These are phyloP conservation scores for Ophiostoma ips DNA, from an alignment of 2,329 filamentous ascomycete genomes.

Conservation along the genomic window DNA sequence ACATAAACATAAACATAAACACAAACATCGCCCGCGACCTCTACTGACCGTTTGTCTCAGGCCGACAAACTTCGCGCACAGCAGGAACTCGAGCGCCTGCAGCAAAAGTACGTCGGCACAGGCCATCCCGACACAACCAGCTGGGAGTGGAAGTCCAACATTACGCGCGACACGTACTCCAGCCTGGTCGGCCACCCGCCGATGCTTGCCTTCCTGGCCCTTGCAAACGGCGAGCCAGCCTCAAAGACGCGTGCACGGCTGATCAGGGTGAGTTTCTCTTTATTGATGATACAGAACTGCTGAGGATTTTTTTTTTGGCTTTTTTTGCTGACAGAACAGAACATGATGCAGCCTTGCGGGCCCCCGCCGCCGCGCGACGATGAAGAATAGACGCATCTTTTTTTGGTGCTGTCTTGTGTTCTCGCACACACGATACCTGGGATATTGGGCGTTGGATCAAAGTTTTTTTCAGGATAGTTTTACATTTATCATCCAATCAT, in stretches of 20 bases:
- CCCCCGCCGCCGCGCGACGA: constrained; percentile 44
- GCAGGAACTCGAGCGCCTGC: constrained; percentile 92
- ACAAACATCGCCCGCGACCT: not conserved
- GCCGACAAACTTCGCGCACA: constrained; percentile 96
- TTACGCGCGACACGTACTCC: constrained; percentile 82
- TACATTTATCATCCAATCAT: not conserved
- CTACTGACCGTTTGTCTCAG: constrained; percentile 26
- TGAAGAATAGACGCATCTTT: constrained; percentile 3
- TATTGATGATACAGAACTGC: too few relatives aligned
- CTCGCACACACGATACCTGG: not conserved
- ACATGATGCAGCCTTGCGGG: constrained; percentile 52
- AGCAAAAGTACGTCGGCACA: constrained; percentile 90
- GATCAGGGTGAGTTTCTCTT: constrained; percentile 59
- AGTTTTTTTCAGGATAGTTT: too few relatives aligned
- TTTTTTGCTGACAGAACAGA: constrained; percentile 26
- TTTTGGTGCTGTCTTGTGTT: not conserved
- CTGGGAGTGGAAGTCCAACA: constrained; percentile 95
- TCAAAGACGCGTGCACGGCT: constrained; percentile 68
- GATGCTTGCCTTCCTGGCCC: constrained; percentile 73
- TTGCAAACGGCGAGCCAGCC: constrained; percentile 74
- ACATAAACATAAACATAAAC: too few relatives aligned
- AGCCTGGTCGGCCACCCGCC: constrained; percentile 83
- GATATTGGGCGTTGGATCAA: not conserved
- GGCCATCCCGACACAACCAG: constrained; percentile 93
- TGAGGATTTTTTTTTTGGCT: too few relatives aligned